Conservation (phyloP, 2,329 filamentous ascomycete genomes). For the Apiospora saccharicola region DNA sequence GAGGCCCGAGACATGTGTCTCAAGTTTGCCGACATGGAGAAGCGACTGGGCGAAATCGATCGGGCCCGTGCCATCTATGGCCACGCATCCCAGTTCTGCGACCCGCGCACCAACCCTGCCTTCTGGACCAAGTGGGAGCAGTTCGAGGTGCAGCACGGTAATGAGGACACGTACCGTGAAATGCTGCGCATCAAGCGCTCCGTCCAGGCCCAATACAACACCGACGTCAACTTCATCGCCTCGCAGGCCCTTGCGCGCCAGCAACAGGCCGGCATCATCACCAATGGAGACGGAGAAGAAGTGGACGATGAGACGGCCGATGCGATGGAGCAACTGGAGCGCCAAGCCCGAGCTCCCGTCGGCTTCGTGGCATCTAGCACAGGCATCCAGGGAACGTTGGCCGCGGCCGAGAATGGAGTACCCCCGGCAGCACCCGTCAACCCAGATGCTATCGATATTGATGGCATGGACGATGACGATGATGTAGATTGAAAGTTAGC, state of each 20-base stretch:
- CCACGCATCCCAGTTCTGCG: conserved; percentile 96
- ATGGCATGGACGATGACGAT: conserved; percentile 68
- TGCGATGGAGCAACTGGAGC: conserved; percentile 88
- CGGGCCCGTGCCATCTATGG: conserved; percentile 94
- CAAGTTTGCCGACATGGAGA: conserved; percentile 98
- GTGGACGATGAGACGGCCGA: conserved; percentile 66
- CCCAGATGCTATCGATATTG: conserved; percentile 85
- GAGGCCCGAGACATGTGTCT: conserved; percentile 98
- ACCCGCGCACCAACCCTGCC: conserved; percentile 84
- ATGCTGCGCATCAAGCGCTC: conserved; percentile 98
- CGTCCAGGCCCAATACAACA: conserved; percentile 98
- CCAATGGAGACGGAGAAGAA: conserved; percentile 53
- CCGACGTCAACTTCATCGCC: conserved; percentile 97
- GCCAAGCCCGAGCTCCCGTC: conserved; percentile 84
- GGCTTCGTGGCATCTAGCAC: conserved; percentile 91
- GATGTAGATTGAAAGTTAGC: conserved; percentile 31
- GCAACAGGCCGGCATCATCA: conserved; percentile 57
- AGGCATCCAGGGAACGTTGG: conserved; percentile 70
- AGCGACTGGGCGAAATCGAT: conserved; percentile 90
- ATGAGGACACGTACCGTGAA: conserved; percentile 99
- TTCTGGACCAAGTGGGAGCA: conserved; percentile 98
- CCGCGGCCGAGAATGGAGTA: conserved; percentile 45
- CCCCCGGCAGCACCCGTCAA: conserved; percentile 64
- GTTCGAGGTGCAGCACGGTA: conserved; percentile 97
- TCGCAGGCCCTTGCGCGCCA: conserved; percentile 89